A percentile compares a stretch with the other conserved stretches of the same genome.
Conservation (phyloP, 768 basidiomycete genomes). For the Auricularia sp. region DNA sequence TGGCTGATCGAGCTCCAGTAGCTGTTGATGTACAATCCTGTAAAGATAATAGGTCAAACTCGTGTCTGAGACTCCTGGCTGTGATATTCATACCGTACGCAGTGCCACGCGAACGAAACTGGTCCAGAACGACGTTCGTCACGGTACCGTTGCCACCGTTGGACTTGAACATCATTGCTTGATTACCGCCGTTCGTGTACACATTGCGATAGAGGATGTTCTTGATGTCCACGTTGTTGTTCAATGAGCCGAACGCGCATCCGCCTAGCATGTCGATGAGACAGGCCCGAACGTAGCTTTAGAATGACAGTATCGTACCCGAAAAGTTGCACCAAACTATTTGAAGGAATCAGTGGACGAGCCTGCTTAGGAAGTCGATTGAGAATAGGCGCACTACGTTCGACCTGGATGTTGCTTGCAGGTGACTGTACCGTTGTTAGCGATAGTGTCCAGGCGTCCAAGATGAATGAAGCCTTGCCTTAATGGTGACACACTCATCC, state of each 20-base stretch:
- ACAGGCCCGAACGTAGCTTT: background rate
- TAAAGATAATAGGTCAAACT: background rate
- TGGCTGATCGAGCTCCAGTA: conserved; percentile 16
- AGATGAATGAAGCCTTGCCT: background rate
- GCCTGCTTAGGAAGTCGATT: too few relatives aligned
- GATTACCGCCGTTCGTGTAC: conserved; percentile 19
- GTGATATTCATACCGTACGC: conserved; percentile 16
- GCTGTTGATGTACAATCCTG: background rate
- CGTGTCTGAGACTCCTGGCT: background rate
- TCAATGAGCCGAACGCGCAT: background rate
- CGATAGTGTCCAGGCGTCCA: background rate
- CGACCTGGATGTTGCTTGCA: conserved; percentile 9
- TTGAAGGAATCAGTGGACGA: too few relatives aligned
- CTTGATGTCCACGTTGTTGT: background rate
- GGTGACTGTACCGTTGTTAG: background rate
- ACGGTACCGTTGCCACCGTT: conserved; percentile 16
- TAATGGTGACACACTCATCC: conserved; percentile 10
- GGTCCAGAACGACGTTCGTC: conserved; percentile 19
- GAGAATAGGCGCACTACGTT: background rate
- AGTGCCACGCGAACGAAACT: conserved; percentile 18
- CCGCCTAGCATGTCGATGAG: background rate
- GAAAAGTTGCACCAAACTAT: conserved; percentile 10
- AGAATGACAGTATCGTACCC: background rate
- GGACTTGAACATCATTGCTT: conserved; percentile 22
- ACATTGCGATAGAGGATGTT: background rate